Evolutionary conservation across 2,329 filamentous ascomycete species (phyloP), one percentile per base, ranked within the genome.

Genomic region (Pseudocercospora vitis): DNA sequence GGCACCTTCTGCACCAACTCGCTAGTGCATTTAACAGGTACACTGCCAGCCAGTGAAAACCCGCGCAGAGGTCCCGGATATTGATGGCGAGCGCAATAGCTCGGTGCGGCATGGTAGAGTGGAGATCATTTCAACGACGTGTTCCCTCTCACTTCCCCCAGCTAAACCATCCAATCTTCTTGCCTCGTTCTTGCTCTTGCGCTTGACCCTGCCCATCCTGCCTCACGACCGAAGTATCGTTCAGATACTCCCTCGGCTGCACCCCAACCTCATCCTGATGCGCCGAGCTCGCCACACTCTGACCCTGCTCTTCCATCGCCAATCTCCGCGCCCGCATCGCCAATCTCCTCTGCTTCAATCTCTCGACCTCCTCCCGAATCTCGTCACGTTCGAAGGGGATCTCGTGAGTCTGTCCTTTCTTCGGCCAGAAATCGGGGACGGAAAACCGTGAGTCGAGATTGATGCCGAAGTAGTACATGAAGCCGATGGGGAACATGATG

Each of bases 401-500:
- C 66, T 81, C 82, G 74, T 94, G 86, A 56, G 86, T 86, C 69
- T 91, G 80, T 59, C 88, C 85, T 3, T 84, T 79, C 67, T 86
- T 89, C 23, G 94, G 94, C 94, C 94, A 99, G 79, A 99, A 99
- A 53, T 87, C 88, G 18, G 88, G 85, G 1, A 97, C 89, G 44
- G 82, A 77, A 78, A 99, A 99, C 60, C 90, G 87, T 63, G 87
- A 82, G 74, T 99, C 94, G 70, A 99, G 89, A 74, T 99, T 99
- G 52, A 91, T 96, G 70, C 94, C 94, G 74, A 97, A 99, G 79
- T 99, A 99, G 81, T 95, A 97, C 94, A 99, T 99, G 79, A 94
- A 91, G 65, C 89, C 91, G 68, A 99, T 97, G 14, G 94, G 94
- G 76, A 99, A 99, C 81, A 96, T 87, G 77, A 99, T 86, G 78